Evolutionary conservation across 2,329 filamentous ascomycete genomes (phyloP).

Genomic region (Colletotrichum euphorbiae): DNA sequence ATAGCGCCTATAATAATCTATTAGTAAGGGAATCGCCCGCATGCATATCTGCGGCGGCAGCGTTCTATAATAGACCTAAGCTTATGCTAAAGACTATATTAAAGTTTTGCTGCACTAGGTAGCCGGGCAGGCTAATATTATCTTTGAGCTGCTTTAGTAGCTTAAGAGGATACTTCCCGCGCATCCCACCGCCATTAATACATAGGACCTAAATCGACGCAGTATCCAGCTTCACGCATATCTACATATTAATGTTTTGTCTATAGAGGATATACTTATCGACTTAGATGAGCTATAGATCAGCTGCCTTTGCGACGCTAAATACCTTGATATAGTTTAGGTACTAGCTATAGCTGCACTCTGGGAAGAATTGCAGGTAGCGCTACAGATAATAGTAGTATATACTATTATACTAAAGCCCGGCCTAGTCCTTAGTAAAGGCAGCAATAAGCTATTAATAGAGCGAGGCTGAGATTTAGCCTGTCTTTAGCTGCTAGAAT

Average conservation of each 20-base stretch:
- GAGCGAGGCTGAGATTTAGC: background rate
- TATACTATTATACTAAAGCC: slow-evolving; percentile 1
- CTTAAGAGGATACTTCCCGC: slow-evolving; percentile 45
- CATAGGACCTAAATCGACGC: background rate
- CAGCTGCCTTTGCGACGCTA: background rate
- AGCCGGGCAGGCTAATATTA: slow-evolving; percentile 24
- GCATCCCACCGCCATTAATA: slow-evolving; percentile 45
- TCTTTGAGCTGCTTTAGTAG: slow-evolving; percentile 46
- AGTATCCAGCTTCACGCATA: slow-evolving; percentile 15
- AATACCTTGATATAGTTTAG: slow-evolving; percentile 9
- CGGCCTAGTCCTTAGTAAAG: background rate
- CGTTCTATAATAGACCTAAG: background rate
- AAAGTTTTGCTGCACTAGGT: slow-evolving; percentile 15
- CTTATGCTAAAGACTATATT: slow-evolving; percentile 20
- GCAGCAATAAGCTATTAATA: background rate
- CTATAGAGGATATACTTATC: slow-evolving; percentile 4
- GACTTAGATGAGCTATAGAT: background rate
- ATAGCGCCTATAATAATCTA: background rate
- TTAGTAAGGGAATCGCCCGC: background rate
- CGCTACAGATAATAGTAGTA: background rate
- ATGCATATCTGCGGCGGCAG: background rate
- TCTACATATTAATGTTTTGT: background rate
- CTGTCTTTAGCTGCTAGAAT: background rate
- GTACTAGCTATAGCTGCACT: slow-evolving; percentile 3
- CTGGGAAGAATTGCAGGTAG: background rate